Base-by-base conservation (phyloP, 2,329 filamentous ascomycete genomes). In the Hortaea sp. region DNA sequence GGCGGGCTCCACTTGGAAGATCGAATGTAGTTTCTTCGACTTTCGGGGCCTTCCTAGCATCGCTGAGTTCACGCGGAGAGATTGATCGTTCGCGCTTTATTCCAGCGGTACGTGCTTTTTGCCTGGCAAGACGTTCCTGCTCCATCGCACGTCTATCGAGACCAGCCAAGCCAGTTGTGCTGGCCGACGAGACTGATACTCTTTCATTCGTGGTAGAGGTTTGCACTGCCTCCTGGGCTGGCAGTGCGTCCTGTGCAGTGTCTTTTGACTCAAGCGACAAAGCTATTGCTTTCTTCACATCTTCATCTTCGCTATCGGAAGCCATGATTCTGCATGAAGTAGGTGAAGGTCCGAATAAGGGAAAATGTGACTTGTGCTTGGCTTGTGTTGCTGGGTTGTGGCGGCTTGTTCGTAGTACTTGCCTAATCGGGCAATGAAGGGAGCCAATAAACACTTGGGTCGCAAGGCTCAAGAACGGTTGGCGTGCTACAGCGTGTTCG, bases 101-200 rank as follows among this genome's bases (percentile, higher is more conserved):
- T 32, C 71, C 73, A 20, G 20, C 20, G 35, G 68, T 12, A 31
- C 40, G 40, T 7, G 31, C 28, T 30, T 39, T 73, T 13, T 81
- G 64, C 54, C 89, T 77, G 20, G 79, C 81, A 10, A 94, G 74
- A 37, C 90, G 80, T 61, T 94, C 88, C 57, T 81, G 73, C 63
- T 95, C 90, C 87, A 95, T 92, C 44, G 79, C 77, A 64, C 82
- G 87, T 32, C 89, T 78, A 67, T 95, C 77, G 1, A 94, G 65
- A 3, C 76, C 75, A 4, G 75, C 58, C 0, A 79, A 55, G 6
- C 49, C 47, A 5, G n/a, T 29, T 48, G 29, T 30, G 10, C 12
- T 12, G 10, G 5, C 30, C 12, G 44, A 20, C 27, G 29, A 5
- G 9, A 11, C 5, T 11, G 29, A 5, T 13, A 9, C 13, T 5